Base-by-base conservation (phyloP, 805 yeast species). In the Myxozyma mucilagina region DNA sequence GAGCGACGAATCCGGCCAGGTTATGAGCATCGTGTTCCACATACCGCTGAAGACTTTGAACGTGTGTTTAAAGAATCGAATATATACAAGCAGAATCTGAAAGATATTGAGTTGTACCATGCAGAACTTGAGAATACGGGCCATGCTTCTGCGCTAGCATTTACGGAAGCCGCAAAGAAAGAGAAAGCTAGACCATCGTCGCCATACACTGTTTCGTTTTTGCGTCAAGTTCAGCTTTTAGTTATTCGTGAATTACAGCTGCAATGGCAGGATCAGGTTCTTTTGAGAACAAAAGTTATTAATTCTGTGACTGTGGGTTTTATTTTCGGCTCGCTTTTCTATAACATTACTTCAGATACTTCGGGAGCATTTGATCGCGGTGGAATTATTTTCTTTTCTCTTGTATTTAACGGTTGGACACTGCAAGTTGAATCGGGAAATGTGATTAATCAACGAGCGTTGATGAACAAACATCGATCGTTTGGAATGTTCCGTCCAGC, bases 401-500 rank as follows among this genome's bases (percentile, higher is more conserved):
- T 84, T 10, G 75, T 87, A 64, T 84, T 83, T 71, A 85, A 83
- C 71, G 86, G 87, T 10, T 81, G 86, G 73, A 74, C 83, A 35
- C 78, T 87, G 3, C 75, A 85, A 67, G 81, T 85, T 65, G 89
- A 85, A 70, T 81, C 80, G 44, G 70, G 78, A 52, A 73, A 75
- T 48, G 71, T 80, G 68, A 77, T 83, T 67, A 80, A 75, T 24
- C 77, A 82, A 48, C 79, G 87, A 65, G 82, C 85, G 51, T 83
- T 89, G 64, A 80, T 87, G 32, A 82, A 81, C 78, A 84, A 84
- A 69, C 89, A 84, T 63, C 80, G 81, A 61, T 77, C 77, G 36
- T 84, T 80, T 68, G 84, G 86, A 1, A 70, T 84, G 48, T 85
- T 84, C 67, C 84, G 81, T 60, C 86, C 87, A 14, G 75, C 85